Percentiles rank a stretch among this genome's conserved stretches.
These are phyloP conservation scores for Phaffomyces thermotolerans DNA, from an alignment of 805 yeast species.

Conservation along the genomic window DNA sequence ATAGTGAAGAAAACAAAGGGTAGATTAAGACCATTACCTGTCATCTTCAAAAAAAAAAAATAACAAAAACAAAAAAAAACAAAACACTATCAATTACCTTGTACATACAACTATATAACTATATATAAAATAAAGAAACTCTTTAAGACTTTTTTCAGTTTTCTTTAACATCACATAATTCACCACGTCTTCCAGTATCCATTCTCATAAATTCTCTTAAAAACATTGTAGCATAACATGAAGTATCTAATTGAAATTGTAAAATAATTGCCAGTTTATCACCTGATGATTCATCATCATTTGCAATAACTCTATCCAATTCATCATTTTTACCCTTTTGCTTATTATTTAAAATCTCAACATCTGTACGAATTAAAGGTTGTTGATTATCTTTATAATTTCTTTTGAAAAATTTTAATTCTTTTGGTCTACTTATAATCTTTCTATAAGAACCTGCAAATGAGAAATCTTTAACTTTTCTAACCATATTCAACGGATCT, in stretches of 20 bases:
- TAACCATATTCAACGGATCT: slow-evolving; percentile 78
- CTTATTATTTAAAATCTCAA: slow-evolving; percentile 41
- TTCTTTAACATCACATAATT: slow-evolving; percentile 36
- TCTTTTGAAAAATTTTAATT: slow-evolving; percentile 54
- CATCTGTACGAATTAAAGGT: slow-evolving; percentile 74
- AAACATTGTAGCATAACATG: slow-evolving; percentile 97
- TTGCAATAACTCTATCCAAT: slow-evolving; percentile 17
- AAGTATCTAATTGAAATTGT: slow-evolving; percentile 69
- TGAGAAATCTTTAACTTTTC: slow-evolving; percentile 84
- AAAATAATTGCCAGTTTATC: slow-evolving; percentile 63
- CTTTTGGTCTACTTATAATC: slow-evolving; percentile 57
- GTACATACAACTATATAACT: too few species aligned
- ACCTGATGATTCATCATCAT: slow-evolving; percentile 22
- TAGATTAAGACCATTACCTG: slow-evolving; percentile 7
- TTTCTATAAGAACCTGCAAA: slow-evolving; percentile 85
- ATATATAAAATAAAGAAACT: too few species aligned
- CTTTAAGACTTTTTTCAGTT: neutral
- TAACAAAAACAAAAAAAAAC: slow-evolving; percentile 4
- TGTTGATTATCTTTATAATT: slow-evolving; percentile 58
- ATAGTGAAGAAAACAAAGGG: slow-evolving; percentile 3
- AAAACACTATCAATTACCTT: neutral
- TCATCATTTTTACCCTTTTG: slow-evolving; percentile 18
- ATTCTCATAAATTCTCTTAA: slow-evolving; percentile 81
- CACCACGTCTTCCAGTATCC: slow-evolving; percentile 55
- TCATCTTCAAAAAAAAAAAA: slow-evolving; percentile 2